Evolutionary conservation across 495 filamentous ascomycete species (phyloP).

Genomic region (Tuber calosporum): DNA sequence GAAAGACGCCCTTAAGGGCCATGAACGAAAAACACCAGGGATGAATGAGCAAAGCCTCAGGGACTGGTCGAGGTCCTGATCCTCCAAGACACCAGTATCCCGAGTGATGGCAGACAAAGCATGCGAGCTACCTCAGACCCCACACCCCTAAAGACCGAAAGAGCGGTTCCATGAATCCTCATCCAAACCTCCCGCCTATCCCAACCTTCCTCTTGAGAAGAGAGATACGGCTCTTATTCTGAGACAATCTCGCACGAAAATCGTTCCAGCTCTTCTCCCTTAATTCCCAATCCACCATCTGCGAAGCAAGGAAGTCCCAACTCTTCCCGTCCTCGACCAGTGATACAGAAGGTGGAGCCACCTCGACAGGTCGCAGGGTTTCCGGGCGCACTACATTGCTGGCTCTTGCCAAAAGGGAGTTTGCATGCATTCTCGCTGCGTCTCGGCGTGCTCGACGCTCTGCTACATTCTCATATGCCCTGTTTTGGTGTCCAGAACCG

Average conservation of each 20-base stretch:
- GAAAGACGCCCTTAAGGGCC: neutral
- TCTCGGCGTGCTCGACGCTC: conserved; percentile 26
- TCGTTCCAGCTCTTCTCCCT: conserved; percentile 48
- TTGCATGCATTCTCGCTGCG: conserved; percentile 44
- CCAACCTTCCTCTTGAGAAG: conserved; percentile 9
- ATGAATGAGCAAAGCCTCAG: neutral
- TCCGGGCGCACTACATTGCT: conserved; percentile 1
- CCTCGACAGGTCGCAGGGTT: neutral
- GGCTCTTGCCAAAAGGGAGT: conserved; percentile 9
- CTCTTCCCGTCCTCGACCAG: conserved; percentile 23
- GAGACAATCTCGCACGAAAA: conserved; percentile 40
- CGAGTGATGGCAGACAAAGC: neutral
- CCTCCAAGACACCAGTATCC: neutral
- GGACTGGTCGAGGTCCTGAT: neutral
- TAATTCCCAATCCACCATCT: conserved; percentile 48
- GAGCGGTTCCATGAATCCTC: neutral
- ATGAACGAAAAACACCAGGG: neutral
- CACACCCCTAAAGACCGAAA: neutral
- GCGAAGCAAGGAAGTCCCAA: conserved; percentile 41
- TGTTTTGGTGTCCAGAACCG: conserved; percentile 23
- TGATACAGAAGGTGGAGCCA: neutral
- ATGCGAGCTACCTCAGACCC: neutral
- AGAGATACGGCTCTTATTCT: conserved; percentile 2
- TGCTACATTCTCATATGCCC: conserved; percentile 37
- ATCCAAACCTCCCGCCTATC: conserved; percentile 3